Base-by-base conservation (phyloP, 176 grass and related monocot species). In the Paspalum notatum region DNA sequence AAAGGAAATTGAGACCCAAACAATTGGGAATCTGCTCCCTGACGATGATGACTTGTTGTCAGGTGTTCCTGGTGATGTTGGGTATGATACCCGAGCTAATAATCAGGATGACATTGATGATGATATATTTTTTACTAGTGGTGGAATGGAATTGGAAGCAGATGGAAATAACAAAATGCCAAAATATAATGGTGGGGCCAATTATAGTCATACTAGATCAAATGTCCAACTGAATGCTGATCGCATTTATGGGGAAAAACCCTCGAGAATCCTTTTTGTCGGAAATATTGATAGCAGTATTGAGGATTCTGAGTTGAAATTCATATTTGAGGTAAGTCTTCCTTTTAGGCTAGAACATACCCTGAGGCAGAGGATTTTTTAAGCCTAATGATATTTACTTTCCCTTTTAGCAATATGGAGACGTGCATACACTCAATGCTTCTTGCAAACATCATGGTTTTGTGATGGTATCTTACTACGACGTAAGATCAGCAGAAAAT, bases 391-490 rank as follows among this genome's bases (percentile, higher is more conserved):
- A n/a, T 55, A 32, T 55, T 50, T 70, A 24, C 14, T 40, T 62
- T 85, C 6, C 53, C 42, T 76, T 86, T 78, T 67, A 97, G 95
- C 90, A 94, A 92, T 97, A 94, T 78, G 95, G 95, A 68, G 95
- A 94, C 63, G 89, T 97, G 53, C 85, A 62, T 22, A 87, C 85
- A 70, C 78, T 97, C 57, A 85, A 97, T 78, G 85, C 90, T 73
- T 84, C 92, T 4, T 89, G 88, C 76, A 97, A 97, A 84, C 90
- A 92, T 88, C 90, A 58, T 80, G 95, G 91, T 79, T 91, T 94
- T 81, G 92, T 97, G 42, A 87, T 92, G 78, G 78, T 97, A 78
- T 97, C 92, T 76, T 97, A 94, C 80, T 97, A 97, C 85, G 95
- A 97, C 76, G 82, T 97, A 85, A 89, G 95, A 72, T 85, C 95